Conservation (phyloP, 306 rosid species). For the Acacia confusa region DNA sequence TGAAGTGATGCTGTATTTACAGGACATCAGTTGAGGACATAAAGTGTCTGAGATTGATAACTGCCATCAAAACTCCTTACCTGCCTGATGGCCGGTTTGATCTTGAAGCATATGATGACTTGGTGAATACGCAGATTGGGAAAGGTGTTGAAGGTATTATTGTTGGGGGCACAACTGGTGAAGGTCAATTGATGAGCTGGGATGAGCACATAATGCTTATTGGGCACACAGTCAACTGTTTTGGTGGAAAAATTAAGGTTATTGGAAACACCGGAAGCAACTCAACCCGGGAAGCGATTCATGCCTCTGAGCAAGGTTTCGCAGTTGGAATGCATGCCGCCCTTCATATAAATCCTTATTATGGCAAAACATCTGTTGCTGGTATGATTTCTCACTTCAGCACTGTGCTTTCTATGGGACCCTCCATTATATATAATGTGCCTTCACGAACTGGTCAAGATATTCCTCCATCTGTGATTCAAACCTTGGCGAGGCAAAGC, state of each 20-base stretch:
- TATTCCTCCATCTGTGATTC: constrained; percentile 78
- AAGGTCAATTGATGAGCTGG: constrained; percentile 98
- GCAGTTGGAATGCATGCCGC: constrained; percentile 99
- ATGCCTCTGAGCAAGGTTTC: constrained; percentile 94
- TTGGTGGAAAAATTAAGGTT: constrained; percentile 84
- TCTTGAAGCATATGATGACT: constrained; percentile 86
- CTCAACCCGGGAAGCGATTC: constrained; percentile 92
- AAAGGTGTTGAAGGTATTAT: constrained; percentile 80
- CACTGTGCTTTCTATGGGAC: constrained; percentile 84
- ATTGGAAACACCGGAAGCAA: constrained; percentile 96
- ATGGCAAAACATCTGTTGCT: constrained; percentile 84
- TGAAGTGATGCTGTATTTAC: constrained; percentile 34
- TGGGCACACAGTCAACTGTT: constrained; percentile 86
- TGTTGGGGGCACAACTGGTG: constrained; percentile 95
- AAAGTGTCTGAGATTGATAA: constrained; percentile 69
- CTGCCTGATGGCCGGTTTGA: constrained; percentile 95
- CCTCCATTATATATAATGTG: constrained; percentile 86
- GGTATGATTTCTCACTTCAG: constrained; percentile 79
- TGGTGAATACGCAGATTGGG: constrained; percentile 73
- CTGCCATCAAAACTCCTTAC: constrained; percentile 96
- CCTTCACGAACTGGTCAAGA: constrained; percentile 96
- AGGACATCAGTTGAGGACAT: constrained; percentile 85
- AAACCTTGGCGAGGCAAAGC: constrained; percentile 54
- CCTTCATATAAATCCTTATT: constrained; percentile 95
- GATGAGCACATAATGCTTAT: constrained; percentile 97